Conservation (phyloP, 208 protist genomes). For the Tritrichomonas musculus region DNA sequence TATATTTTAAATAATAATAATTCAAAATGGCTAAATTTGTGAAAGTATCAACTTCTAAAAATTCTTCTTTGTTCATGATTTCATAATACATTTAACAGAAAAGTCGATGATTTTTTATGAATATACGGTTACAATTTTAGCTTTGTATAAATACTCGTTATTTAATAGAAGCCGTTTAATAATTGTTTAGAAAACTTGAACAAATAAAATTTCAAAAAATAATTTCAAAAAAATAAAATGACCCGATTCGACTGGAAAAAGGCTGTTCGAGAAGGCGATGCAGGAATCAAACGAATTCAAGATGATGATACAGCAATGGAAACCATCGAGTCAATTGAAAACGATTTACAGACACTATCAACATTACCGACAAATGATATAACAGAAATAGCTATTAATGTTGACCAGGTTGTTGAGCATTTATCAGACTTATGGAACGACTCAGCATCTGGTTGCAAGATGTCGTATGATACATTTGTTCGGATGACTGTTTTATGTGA, state of each 20-base stretch:
- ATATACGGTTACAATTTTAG: too few relatives aligned
- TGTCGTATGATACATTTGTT: neutral
- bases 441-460: neutral
- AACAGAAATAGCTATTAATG: slow-evolving; percentile 8
- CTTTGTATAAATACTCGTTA: too few relatives aligned
- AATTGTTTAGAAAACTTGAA: too few relatives aligned
- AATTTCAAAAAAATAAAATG: too few relatives aligned
- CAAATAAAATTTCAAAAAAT: too few relatives aligned
- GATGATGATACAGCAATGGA: neutral
- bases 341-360: neutral
- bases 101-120: too few relatives aligned
- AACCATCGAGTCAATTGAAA: neutral
- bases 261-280: neutral
- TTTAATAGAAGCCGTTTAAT: too few relatives aligned
- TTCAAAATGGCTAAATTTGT: too few relatives aligned
- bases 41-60: too few relatives aligned
- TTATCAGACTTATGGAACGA: neutral
- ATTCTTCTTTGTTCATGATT: too few relatives aligned
- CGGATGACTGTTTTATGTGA: neutral
- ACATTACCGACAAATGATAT: neutral
- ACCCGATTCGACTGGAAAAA: neutral
- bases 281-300: neutral
- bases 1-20: too few relatives aligned
- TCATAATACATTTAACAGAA: too few relatives aligned
- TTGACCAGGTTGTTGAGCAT: neutral